Evolutionary conservation across 2,329 filamentous ascomycete genomes (phyloP), one percentile per base, ranked within the genome.

Genomic region (Sordariomycetes sp.): DNA sequence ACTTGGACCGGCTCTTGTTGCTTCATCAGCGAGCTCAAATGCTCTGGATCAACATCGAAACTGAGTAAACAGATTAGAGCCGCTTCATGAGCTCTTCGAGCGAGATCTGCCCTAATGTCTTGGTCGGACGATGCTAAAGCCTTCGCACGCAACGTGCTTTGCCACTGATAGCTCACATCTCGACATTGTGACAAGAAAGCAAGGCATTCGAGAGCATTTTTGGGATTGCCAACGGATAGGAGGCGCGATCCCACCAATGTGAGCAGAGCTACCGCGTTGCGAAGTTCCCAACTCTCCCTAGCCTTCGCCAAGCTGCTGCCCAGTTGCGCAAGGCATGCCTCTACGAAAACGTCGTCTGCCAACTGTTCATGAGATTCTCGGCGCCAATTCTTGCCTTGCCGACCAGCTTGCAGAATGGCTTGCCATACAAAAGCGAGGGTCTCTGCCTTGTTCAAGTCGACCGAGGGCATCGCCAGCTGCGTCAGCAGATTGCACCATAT

Each of bases 401-500:
- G 55, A 0, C 75, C 68, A 3, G 58, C 57, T 48, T 76, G 66
- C 39, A 63, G 58, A 8, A 63, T 54, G 1, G 60, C 54, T 39
- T 81, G 75, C 3, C 63, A 44, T 1, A 78, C 33, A 0, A 77
- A 45, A 3, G 64, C 41, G 6, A 52, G 51, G 0, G 69, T 68
- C 27, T 73, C 67, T 1, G 53, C 38, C 27, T 67, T 66, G 9
- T 64, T 67, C 23, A 75, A 66, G 29, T 74, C 64, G 0, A 81
- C 34, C 2, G 55, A 55, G 0, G 67, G 63, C 2, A 57, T 52
- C 0, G 53, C 48, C 4, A 81, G 48, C 42, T 78, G 66, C 1
- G 58, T 45, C 0, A 75, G 45, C 4, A 81, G 64, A 34, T 77
- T 79, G 8, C 57, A 44, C 68, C 73, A 80, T 33, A 74, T 69